Evolutionary conservation across 257 asterid species (phyloP).

Genomic region (Fraxinus americana): DNA sequence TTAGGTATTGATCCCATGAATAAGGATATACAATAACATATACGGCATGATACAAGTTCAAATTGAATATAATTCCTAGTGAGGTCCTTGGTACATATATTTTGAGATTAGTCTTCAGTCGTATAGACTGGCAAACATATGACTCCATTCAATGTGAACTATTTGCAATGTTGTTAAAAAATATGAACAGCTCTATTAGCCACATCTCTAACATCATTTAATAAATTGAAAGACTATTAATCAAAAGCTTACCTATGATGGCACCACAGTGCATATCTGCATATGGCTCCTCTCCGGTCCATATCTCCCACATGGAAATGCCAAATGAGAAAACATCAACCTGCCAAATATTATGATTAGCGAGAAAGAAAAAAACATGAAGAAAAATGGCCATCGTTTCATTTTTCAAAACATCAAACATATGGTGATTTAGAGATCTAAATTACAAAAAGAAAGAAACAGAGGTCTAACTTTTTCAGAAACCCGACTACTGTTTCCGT

Average conservation of each 20-base stretch:
- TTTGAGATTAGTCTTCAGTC: not conserved
- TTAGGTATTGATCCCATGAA: no score
- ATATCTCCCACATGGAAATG: conserved; percentile 86
- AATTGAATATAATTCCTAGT: not conserved
- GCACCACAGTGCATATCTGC: conserved; percentile 88
- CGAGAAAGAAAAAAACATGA: not conserved
- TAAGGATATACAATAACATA: not conserved
- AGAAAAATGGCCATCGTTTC: not conserved
- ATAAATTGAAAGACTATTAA: not conserved
- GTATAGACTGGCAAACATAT: not conserved
- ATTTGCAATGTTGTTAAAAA: not conserved
- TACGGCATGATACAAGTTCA: not conserved
- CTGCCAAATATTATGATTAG: conserved; percentile 36
- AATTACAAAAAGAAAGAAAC: not conserved
- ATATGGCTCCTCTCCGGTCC: conserved; percentile 87
- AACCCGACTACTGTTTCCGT: conserved; percentile 68
- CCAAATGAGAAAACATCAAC: conserved; percentile 91
- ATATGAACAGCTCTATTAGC: not conserved
- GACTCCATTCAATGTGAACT: not conserved
- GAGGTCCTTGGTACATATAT: not conserved
- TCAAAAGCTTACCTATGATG: conserved; percentile 64
- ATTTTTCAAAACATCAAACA: not conserved
- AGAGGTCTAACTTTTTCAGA: conserved; percentile 68
- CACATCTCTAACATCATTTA: not conserved
- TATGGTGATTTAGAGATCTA: not conserved